These are phyloP conservation scores for Tetrapisispora arboricola DNA, from an alignment of 805 yeast species.

Conservation along the genomic window DNA sequence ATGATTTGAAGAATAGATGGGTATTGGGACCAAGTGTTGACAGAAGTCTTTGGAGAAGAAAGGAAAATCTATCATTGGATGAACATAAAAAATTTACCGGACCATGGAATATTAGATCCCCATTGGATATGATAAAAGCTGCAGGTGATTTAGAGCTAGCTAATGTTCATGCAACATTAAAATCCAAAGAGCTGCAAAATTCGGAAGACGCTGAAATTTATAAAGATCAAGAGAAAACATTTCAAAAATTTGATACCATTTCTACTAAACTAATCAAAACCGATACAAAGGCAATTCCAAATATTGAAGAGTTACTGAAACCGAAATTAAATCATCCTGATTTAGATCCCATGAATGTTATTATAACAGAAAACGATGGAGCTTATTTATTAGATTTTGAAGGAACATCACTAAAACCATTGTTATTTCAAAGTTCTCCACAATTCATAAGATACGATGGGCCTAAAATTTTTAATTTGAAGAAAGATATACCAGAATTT, in stretches of 20 bases:
- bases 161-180: conserved; percentile 41
- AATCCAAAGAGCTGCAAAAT: conserved; percentile 14
- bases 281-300: conserved; percentile 47
- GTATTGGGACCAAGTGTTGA: conserved; percentile 86
- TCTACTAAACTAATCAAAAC: conserved; percentile 47
- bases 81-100: conserved; percentile 48
- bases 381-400: conserved; percentile 73
- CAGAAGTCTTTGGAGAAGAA: conserved; percentile 63
- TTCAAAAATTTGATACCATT: conserved; percentile 46
- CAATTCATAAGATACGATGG: conserved; percentile 80
- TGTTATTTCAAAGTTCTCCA: conserved; percentile 68
- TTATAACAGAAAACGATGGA: conserved; percentile 35
- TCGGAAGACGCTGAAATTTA: conserved; percentile 41
- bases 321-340: conserved; percentile 77
- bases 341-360: conserved; percentile 81
- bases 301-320: conserved; percentile 48
- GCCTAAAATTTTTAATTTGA: conserved; percentile 68
- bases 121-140: conserved; percentile 52
- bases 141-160: conserved; percentile 61
- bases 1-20: conserved; percentile 56
- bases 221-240: conserved; percentile 46
- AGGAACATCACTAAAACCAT: conserved; percentile 70
- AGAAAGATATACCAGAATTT: conserved; percentile 65
- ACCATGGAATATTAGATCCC: conserved; percentile 57
- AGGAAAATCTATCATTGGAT: conserved; percentile 40